Conservation (phyloP, 2,329 filamentous ascomycete genomes). For the Penicillium olsonii region DNA sequence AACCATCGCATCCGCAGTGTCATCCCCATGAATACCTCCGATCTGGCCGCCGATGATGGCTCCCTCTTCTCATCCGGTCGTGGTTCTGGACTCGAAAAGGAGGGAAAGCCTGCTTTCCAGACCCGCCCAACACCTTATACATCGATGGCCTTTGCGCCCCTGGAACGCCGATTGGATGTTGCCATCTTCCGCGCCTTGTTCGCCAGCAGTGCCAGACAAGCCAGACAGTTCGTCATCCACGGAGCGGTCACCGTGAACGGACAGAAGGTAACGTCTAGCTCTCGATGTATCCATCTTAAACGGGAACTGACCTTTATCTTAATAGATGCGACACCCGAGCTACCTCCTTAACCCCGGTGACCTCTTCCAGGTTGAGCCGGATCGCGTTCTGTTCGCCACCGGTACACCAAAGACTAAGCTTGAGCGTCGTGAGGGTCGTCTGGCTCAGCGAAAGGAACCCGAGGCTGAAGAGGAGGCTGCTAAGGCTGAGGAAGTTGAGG, state of each 20-base stretch:
- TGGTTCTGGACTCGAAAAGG: conserved; percentile 66
- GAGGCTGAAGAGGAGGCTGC: conserved; percentile 30
- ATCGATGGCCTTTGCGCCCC: conserved; percentile 91
- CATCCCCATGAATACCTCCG: conserved; percentile 77
- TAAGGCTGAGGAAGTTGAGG: conserved; percentile 28
- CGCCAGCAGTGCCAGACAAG: conserved; percentile 88
- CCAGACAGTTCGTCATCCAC: conserved; percentile 90
- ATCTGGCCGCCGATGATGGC: conserved; percentile 80
- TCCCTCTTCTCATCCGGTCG: conserved; percentile 80
- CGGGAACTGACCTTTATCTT: conserved; percentile 1
- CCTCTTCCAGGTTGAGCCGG: conserved; percentile 93
- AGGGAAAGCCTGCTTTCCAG: conserved; percentile 25
- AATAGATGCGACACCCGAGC: conserved; percentile 83
- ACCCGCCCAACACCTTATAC: conserved; percentile 73
- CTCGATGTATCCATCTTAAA: not conserved
- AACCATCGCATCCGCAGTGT: conserved; percentile 76
- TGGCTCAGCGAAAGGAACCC: conserved; percentile 25
- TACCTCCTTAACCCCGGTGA: conserved; percentile 96
- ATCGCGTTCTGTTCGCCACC: conserved; percentile 84
- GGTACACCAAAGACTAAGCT: conserved; percentile 66
- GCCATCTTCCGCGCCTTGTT: conserved; percentile 92
- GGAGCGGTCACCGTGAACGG: conserved; percentile 95
- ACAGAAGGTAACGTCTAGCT: conserved; percentile 67
- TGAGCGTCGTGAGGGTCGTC: conserved; percentile 42
- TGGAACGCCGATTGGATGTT: conserved; percentile 90